Evolutionary conservation across 1,284 basidiomycete species (phyloP), one percentile per base, ranked within the genome.

Genomic region (Phaffia rhodozyma): DNA sequence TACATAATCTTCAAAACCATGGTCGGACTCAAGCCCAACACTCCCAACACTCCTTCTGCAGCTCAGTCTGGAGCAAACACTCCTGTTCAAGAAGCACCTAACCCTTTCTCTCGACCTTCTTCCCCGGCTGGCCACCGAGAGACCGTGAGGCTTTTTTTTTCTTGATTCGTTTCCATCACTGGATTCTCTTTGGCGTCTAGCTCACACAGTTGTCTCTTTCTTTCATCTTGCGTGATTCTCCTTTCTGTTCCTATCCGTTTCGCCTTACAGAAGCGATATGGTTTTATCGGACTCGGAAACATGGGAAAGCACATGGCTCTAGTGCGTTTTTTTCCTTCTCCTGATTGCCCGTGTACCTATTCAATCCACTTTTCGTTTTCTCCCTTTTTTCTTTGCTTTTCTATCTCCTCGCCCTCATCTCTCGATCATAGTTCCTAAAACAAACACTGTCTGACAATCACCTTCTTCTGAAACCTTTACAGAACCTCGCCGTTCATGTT

Each of bases 241-340:
- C 13, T 43, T 43, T 16, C 13, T 43, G 38, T 43, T 16, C 38
- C 13, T 43, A 11, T 43, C 16, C 38, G 16, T 43, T 11, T 43
- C 38, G 16, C 13, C 13, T 43, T 43, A 16, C 38, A 43, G 52
- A 27, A 27, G 52, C 25, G 52, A 53, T 53, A 23, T 52, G 76
- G 73, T 3, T 76, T 75, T 63, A 68, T 76, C 60, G 76, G 76
- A 38, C 69, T 77, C 34, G 76, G 76, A 9, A 74, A 72, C 58
- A 77, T 77, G 73, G 75, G 74, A n/a, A 71, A 69, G 63, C 32
- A 56, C 23, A 62, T 62, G 61, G 61, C 61, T 21, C 25, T 56
- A n/a, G 58, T 59, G 20, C 23, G 58, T 59, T 13, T 58, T 18
- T 27, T 50, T 18, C 27, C 3, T 27, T 13, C 43, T 49, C 16